Base-by-base conservation (phyloP, 345 rosid species). In the Eucalyptus shirleyi region DNA sequence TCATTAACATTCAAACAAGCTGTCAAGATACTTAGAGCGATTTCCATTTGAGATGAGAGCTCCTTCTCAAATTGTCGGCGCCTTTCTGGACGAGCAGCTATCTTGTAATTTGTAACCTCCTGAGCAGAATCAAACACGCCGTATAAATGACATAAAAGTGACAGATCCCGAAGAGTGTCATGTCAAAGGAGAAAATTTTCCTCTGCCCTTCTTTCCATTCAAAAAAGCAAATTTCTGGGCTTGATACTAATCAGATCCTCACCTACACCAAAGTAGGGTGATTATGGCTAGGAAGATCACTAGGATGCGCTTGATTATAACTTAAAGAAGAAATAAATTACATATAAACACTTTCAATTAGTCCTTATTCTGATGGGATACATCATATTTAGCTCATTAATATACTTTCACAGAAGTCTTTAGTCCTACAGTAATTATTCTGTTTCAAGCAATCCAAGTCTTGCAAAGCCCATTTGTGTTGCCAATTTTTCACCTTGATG, bases 1-100 rank as follows among this genome's bases (percentile, higher is more conserved):
- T 95, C 99, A 90, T 56, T 93, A 86, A 97, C 91, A 91, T 89
- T 94, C 94, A 97, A 92, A 91, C 99, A 98, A 91, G 96, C 97
- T 69, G 96, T 93, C 92, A 98, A 93, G 90, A 97, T 94, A 92
- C 90, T 94, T 90, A 97, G 96, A 80, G 97, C 98, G 56, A 94
- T 92, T 88, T 97, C 98, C 93, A 96, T 96, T 92, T 98, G 97
- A 88, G 97, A 93, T 89, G 96, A 95, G 91, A 98, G 95, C 94
- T 97, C 99, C 86, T 95, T 95, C 91, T 95, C 99, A 89, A 97
- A 98, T 72, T 96, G 98, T 88, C 99, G 97, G 56, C 99, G 96
- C 87, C 99, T 95, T 91, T 98, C 99, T 23, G 99, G 99, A 88
- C 98, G 99, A 91, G 99, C 99, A 51, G 99, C 98, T 91, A 98